These are phyloP conservation scores for Cercophora newfieldiana DNA, from an alignment of 495 filamentous ascomycete species.

Conservation along the genomic window DNA sequence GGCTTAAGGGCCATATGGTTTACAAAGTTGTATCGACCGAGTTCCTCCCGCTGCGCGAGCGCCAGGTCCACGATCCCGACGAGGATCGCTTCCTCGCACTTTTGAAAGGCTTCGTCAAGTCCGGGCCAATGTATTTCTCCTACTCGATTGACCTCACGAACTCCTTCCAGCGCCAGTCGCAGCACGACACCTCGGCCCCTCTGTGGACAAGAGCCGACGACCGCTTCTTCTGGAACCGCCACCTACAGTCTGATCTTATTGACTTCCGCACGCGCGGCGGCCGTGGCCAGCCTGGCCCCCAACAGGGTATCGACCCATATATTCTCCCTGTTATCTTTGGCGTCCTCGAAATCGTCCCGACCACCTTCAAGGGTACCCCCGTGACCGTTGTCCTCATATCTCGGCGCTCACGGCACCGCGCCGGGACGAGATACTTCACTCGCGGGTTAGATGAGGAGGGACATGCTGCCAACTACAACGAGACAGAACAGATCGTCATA, in stretches of 20 bases:
- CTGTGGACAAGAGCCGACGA: slow-evolving; percentile 94
- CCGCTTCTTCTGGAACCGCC: slow-evolving; percentile 97
- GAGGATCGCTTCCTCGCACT: slow-evolving; percentile 87
- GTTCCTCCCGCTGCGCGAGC: slow-evolving; percentile 90
- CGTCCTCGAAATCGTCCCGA: slow-evolving; percentile 83
- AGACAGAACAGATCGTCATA: slow-evolving; percentile 89
- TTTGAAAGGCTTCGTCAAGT: slow-evolving; percentile 74
- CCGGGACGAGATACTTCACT: slow-evolving; percentile 90
- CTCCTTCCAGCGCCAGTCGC: slow-evolving; percentile 87
- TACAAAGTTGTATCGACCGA: slow-evolving; percentile 91
- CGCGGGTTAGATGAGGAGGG: slow-evolving; percentile 89
- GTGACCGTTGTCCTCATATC: slow-evolving; percentile 87
- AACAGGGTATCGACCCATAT: slow-evolving; percentile 82
- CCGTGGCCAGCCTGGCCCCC: slow-evolving; percentile 60
- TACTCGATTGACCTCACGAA: slow-evolving; percentile 95
- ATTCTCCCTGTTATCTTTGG: slow-evolving; percentile 94
- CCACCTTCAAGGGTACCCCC: slow-evolving; percentile 75
- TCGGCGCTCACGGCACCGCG: slow-evolving; percentile 79
- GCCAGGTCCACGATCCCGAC: slow-evolving; percentile 83
- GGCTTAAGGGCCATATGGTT: slow-evolving; percentile 87
- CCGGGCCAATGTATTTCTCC: slow-evolving; percentile 94
- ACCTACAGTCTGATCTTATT: slow-evolving; percentile 87
- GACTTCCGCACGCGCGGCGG: slow-evolving; percentile 65
- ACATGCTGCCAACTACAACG: slow-evolving; percentile 96
- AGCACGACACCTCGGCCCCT: slow-evolving; percentile 64